phyloP scores from a whole-genome alignment of 768 basidiomycete genomes.

The Leucosporidium scottii region DNA sequence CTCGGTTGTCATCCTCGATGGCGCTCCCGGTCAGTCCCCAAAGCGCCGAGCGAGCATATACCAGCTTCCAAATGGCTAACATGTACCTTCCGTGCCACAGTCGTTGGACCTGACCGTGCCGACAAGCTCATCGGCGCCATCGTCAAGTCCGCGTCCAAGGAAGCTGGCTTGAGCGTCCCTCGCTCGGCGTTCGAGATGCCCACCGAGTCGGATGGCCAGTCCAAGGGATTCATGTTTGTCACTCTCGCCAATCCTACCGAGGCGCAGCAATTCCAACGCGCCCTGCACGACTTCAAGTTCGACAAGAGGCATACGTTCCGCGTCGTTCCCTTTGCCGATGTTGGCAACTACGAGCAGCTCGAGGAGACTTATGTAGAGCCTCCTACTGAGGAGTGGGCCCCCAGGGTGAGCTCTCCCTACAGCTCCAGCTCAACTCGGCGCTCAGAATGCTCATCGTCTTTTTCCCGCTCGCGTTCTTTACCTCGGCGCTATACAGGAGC shows the following conservation, averaged over 20 bases:
- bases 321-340: conserved; percentile 55
- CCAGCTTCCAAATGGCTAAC: conserved; percentile 65
- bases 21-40: conserved; percentile 70
- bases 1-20: conserved; percentile 85
- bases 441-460: neutral
- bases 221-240: conserved; percentile 57
- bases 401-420: conserved; percentile 53
- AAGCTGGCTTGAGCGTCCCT: conserved; percentile 63
- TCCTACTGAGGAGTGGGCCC: conserved; percentile 60
- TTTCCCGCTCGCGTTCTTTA: neutral
- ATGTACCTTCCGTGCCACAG: conserved; percentile 53
- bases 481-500: conserved; percentile 58
- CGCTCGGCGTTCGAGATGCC: conserved; percentile 75
- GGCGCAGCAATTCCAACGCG: conserved; percentile 24
- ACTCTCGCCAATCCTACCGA: conserved; percentile 15
- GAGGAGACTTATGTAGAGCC: conserved; percentile 75
- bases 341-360: conserved; percentile 59
- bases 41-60: conserved; percentile 46
- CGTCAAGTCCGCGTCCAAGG: conserved; percentile 72
- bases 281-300: conserved; percentile 30
- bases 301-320: conserved; percentile 34
- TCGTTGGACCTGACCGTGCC: conserved; percentile 73
- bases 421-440: neutral
- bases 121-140: conserved; percentile 75
- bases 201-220: conserved; percentile 73